phyloP scores from a whole-genome alignment of 768 basidiomycete genomes.

The Xerocomellus chrysenteron region DNA sequence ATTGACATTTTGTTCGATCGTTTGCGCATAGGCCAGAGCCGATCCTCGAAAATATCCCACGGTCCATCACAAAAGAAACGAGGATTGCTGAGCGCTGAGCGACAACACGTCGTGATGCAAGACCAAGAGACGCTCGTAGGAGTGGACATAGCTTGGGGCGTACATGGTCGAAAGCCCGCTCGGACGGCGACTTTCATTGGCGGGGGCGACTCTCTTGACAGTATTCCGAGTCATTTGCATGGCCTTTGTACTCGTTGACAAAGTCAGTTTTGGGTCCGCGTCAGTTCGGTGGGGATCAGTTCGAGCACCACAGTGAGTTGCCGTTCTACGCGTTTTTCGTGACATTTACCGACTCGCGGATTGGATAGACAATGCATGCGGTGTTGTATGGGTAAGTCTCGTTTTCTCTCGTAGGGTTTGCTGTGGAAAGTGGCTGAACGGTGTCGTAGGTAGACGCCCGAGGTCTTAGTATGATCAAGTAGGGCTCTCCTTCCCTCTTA shows the following conservation, averaged over 20 bases:
- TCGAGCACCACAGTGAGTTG: conserved; percentile 58
- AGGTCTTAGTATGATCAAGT: too few relatives aligned
- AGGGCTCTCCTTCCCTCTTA: too few relatives aligned
- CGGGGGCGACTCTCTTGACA: conserved; percentile 72
- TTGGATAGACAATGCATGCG: too few relatives aligned
- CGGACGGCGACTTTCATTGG: conserved; percentile 72
- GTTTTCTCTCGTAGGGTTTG: too few relatives aligned
- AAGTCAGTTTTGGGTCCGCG: conserved; percentile 54
- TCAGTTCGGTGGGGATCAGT: conserved; percentile 74
- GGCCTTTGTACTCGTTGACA: conserved; percentile 60
- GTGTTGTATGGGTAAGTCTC: too few relatives aligned
- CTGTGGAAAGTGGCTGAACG: too few relatives aligned
- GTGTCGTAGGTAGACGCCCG: too few relatives aligned
- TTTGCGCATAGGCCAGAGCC: conserved; percentile 49
- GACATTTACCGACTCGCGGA: too few relatives aligned
- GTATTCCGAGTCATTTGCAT: conserved; percentile 59
- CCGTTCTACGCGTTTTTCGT: background rate
- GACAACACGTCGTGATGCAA: conserved; percentile 59
- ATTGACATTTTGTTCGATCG: conserved; percentile 35
- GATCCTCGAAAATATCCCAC: conserved; percentile 54
- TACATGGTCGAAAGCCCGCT: conserved; percentile 70
- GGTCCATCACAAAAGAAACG: conserved; percentile 41
- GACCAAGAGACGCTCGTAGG: conserved; percentile 47
- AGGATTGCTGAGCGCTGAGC: conserved; percentile 56
- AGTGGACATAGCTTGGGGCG: conserved; percentile 66